Conservation (phyloP, 768 basidiomycete species). For the Thelephora ganbajun region DNA sequence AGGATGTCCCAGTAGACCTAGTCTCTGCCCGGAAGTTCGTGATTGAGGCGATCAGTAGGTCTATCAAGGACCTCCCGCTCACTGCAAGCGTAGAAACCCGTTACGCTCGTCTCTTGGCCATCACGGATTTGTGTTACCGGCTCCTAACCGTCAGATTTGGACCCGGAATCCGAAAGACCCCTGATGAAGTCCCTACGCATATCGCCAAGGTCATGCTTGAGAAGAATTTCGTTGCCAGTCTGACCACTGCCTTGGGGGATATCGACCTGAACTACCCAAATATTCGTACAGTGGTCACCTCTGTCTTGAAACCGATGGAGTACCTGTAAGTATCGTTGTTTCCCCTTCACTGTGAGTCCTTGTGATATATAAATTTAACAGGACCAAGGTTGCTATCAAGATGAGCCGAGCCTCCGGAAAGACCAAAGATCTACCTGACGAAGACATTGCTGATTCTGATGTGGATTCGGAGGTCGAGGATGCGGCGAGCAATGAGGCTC, state of each 20-base stretch:
- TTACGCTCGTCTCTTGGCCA: constrained; percentile 79
- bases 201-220: constrained; percentile 97
- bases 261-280: constrained; percentile 94
- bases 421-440: constrained; percentile 40
- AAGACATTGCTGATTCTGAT: constrained; percentile 33
- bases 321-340: constrained; percentile 45
- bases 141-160: constrained; percentile 72
- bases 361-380: constrained; percentile 16
- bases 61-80: constrained; percentile 64
- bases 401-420: constrained; percentile 76
- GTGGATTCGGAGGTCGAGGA: constrained; percentile 42
- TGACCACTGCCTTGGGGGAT: constrained; percentile 82
- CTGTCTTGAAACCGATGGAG: constrained; percentile 81
- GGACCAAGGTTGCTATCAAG: constrained; percentile 95
- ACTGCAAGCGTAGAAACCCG: constrained; percentile 49
- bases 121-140: constrained; percentile 79
- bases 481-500: constrained; percentile 36
- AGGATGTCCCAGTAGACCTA: constrained; percentile 67
- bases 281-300: constrained; percentile 71
- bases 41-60: constrained; percentile 74
- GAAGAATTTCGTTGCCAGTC: constrained; percentile 83
- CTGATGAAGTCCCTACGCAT: constrained; percentile 71
- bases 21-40: constrained; percentile 88
- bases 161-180: constrained; percentile 33
- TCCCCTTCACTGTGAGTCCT: not conserved